Percentiles rank a stretch among this genome's conserved stretches.
Conservation (phyloP, 2,329 filamentous ascomycete genomes). For the Pseudogymnoascus pannorum region DNA sequence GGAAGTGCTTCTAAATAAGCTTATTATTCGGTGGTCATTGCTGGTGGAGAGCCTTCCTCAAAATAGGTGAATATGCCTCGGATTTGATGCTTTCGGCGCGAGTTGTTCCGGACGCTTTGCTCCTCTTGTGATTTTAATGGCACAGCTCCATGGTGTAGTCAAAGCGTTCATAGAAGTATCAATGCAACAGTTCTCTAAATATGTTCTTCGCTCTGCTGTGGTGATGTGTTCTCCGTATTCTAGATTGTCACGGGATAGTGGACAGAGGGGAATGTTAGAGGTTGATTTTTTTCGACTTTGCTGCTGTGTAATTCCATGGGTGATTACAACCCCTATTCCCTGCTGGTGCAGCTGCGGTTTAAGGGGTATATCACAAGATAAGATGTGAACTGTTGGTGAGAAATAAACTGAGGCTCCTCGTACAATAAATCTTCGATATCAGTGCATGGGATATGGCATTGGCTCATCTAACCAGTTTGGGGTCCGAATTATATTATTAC, state of each 20-base stretch:
- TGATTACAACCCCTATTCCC: not conserved
- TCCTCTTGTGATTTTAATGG: slow-evolving; percentile 14
- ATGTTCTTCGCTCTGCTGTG: not conserved
- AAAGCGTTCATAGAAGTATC: slow-evolving; percentile 8
- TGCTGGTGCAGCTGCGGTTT: no score
- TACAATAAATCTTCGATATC: not conserved
- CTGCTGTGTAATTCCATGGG: not conserved
- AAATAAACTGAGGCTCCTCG: not conserved
- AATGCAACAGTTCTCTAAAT: slow-evolving; percentile 7
- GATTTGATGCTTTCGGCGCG: slow-evolving; percentile 29
- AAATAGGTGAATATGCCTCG: slow-evolving; percentile 26
- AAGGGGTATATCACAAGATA: not conserved
- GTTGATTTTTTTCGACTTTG: not conserved
- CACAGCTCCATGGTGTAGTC: slow-evolving; percentile 7
- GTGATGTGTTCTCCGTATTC: not conserved
- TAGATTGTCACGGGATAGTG: not conserved
- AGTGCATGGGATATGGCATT: not conserved
- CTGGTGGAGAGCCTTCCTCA: slow-evolving; percentile 17
- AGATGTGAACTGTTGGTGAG: not conserved
- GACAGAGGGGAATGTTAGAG: not conserved
- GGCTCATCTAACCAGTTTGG: not conserved
- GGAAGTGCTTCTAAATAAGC: slow-evolving; percentile 99
- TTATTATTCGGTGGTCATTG: not conserved
- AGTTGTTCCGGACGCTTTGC: slow-evolving; percentile 23
- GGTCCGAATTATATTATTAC: not conserved